Evolutionary conservation across 108 stramenopile genomes (phyloP).

Genomic region (Cyclotella kingstonii): DNA sequence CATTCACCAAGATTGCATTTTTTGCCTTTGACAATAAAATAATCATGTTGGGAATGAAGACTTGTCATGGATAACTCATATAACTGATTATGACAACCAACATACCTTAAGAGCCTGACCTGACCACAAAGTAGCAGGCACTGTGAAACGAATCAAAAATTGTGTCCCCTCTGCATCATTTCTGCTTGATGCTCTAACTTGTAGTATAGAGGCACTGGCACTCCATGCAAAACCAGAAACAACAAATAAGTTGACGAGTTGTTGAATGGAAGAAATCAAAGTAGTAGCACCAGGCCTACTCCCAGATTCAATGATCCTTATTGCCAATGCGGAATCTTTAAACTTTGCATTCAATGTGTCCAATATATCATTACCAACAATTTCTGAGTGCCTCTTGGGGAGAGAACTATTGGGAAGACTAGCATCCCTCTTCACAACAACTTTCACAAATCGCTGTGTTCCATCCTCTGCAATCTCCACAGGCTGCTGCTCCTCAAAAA

Average conservation of each 20-base stretch:
- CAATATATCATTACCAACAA: conserved; percentile 64
- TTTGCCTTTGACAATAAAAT: conserved; percentile 1
- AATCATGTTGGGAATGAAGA: neutral
- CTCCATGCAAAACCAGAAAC: conserved; percentile 76
- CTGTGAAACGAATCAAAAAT: conserved; percentile 49
- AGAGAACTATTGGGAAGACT: conserved; percentile 49
- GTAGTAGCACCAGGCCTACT: conserved; percentile 49
- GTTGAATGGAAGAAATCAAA: conserved; percentile 47
- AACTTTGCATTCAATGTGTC: conserved; percentile 64
- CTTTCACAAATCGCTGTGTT: conserved; percentile 56
- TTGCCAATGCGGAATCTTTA: conserved; percentile 51
- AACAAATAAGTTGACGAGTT: conserved; percentile 72
- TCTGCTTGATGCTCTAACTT: conserved; percentile 1
- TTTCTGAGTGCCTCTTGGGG: conserved; percentile 36
- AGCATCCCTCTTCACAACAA: conserved; percentile 69
- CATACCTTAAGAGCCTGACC: conserved; percentile 57
- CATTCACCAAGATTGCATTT: conserved; percentile 32
- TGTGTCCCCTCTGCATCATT: conserved; percentile 35
- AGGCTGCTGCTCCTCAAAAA: conserved; percentile 82
- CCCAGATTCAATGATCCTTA: conserved; percentile 47
- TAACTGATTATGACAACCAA: conserved; percentile 20
- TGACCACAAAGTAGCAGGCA: conserved; percentile 80
- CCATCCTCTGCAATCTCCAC: conserved; percentile 49
- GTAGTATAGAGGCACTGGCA: conserved; percentile 47
- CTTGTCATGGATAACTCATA: neutral